phyloP scores from a whole-genome alignment of 2,329 filamentous ascomycete genomes.

The Aspergillus pseudoterreus region DNA sequence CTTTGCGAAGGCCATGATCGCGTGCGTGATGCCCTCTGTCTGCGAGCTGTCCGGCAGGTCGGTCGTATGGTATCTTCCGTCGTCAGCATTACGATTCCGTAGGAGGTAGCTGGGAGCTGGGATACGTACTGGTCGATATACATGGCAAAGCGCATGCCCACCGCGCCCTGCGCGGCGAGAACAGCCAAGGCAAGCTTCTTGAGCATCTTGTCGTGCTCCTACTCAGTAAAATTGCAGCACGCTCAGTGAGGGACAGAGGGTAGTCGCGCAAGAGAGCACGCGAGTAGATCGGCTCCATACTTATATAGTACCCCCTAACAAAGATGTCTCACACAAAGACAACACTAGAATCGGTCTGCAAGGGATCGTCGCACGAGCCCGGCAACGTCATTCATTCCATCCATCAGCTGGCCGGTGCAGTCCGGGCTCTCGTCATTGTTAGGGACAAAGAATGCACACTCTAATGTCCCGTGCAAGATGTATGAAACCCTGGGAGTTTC shows the following conservation, averaged over 20 bases:
- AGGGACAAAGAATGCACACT: neutral
- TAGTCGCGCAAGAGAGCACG: neutral
- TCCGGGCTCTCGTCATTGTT: neutral
- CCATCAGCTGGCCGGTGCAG: neutral
- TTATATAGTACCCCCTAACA: too few species aligned
- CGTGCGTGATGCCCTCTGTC: slow-evolving; percentile 50
- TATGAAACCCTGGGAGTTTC: too few species aligned
- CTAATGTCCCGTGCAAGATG: neutral
- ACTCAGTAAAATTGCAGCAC: neutral
- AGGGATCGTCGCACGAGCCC: neutral
- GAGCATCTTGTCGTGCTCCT: slow-evolving; percentile 3
- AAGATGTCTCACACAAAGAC: too few species aligned
- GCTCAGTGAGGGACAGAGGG: too few species aligned
- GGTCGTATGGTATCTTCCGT: slow-evolving; percentile 39
- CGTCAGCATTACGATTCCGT: neutral
- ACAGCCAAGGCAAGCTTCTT: slow-evolving; percentile 26
- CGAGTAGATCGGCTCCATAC: neutral
- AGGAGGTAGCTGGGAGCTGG: neutral
- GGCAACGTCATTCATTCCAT: slow-evolving; percentile 1
- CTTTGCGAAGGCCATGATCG: slow-evolving; percentile 54
- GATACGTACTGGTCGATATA: slow-evolving; percentile 47
- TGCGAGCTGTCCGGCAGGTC: slow-evolving; percentile 30
- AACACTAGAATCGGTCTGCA: too few species aligned
- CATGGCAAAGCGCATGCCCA: slow-evolving; percentile 36
- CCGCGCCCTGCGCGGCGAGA: slow-evolving; percentile 26